Percentiles rank a stretch among this genome's conserved stretches.
phyloP scores from a whole-genome alignment of 305 asterid genomes.

The Petunia hybrid region DNA sequence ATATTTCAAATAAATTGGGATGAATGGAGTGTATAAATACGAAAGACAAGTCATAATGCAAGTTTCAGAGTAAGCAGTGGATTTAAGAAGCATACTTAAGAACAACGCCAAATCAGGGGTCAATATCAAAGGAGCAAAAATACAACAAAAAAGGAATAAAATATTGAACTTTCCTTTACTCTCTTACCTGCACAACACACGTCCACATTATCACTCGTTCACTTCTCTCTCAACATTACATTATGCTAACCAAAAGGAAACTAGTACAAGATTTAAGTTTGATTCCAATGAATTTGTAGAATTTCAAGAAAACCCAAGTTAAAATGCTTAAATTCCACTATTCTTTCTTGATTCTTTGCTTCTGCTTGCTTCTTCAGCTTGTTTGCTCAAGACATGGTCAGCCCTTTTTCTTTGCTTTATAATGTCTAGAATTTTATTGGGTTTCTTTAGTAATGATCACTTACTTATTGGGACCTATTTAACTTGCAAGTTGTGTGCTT shows the following conservation, averaged over 20 bases:
- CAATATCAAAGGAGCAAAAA: neutral
- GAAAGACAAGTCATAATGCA: neutral
- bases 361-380: neutral
- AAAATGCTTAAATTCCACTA: conserved; percentile 3
- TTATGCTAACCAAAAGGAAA: neutral
- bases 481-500: neutral
- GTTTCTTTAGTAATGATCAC: neutral
- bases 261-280: conserved; percentile 15
- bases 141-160: neutral
- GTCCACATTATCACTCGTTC: neutral
- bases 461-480: neutral
- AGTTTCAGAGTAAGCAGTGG: conserved; percentile 9
- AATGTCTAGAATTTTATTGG: conserved; percentile 2
- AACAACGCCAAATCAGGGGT: neutral
- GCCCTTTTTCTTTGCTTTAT: neutral
- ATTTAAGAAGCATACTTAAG: neutral
- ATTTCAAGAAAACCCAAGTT: neutral
- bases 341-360: neutral
- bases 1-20: too few relatives aligned
- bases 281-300: conserved; percentile 10
- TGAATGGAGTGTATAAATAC: too few relatives aligned
- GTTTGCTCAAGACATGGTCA: conserved; percentile 25
- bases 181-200: neutral
- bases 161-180: conserved; percentile 19
- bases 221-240: too few relatives aligned